A percentile compares a stretch with the other conserved stretches of the same genome.
These are phyloP conservation scores for Ziziphus jujuba DNA, from an alignment of 306 rosid genomes.

Conservation along the genomic window DNA sequence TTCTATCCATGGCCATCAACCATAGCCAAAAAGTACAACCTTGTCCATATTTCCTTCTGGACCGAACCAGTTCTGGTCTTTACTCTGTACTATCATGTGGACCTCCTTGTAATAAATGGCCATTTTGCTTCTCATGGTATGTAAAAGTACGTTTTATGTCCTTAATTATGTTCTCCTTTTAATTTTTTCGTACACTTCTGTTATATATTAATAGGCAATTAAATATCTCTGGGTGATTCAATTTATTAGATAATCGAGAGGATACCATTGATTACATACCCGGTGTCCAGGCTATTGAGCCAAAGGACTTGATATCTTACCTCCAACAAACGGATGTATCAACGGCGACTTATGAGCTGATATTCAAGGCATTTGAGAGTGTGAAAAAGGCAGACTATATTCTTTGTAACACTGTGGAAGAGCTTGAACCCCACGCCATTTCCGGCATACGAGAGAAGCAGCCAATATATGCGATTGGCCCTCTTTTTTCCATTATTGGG, in stretches of 20 bases:
- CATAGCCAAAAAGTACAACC: constrained; percentile 32
- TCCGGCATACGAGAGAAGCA: constrained; percentile 33
- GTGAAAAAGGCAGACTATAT: constrained; percentile 28
- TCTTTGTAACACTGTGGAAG: constrained; percentile 29
- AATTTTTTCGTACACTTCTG: not conserved
- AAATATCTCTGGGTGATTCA: not conserved
- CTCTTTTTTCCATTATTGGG: constrained; percentile 3
- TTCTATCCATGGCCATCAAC: constrained; percentile 14
- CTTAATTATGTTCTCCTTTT: not conserved
- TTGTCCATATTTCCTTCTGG: constrained; percentile 39
- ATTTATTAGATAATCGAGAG: constrained; percentile 24
- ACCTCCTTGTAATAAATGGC: constrained; percentile 28
- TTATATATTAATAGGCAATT: too few species aligned
- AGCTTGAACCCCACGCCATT: constrained; percentile 34
- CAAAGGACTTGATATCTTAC: constrained; percentile 29
- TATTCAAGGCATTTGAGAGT: constrained; percentile 22
- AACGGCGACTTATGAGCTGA: not conserved
- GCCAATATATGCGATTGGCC: constrained; percentile 32
- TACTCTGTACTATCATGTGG: constrained; percentile 30
- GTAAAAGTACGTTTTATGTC: not conserved
- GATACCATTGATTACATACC: constrained; percentile 37
- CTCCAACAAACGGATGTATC: constrained; percentile 13
- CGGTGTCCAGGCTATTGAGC: constrained; percentile 29
- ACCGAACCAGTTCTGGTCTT: constrained; percentile 35
- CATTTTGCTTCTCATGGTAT: constrained; percentile 31